Evolutionary conservation across 2,329 filamentous ascomycete species (phyloP).

Genomic region (Colletotrichum sp.): DNA sequence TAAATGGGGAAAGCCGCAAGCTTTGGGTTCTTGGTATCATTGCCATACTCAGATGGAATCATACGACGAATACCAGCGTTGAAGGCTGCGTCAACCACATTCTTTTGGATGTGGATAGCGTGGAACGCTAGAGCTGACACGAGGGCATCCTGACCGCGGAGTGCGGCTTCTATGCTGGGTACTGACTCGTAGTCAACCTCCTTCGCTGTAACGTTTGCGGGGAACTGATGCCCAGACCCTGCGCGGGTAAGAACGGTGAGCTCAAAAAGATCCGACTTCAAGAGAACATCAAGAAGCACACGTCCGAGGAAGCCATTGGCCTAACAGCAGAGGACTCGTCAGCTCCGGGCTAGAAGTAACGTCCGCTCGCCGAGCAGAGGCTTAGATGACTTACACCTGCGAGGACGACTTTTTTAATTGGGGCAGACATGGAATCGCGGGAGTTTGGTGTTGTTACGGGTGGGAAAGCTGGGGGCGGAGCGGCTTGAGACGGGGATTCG

Average conservation of each 20-base stretch:
- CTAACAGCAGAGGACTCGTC: conserved; percentile 21
- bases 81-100: conserved; percentile 56
- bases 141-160: conserved; percentile 62
- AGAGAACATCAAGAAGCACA: conserved; percentile 32
- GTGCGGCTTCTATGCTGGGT: conserved; percentile 51
- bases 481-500: not conserved
- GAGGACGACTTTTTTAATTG: not conserved
- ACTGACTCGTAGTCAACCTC: conserved; percentile 41
- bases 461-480: not conserved
- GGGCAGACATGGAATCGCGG: not conserved
- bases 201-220: conserved; percentile 31
- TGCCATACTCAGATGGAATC: conserved; percentile 55
- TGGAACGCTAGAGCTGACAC: conserved; percentile 48
- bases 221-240: conserved; percentile 44
- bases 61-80: conserved; percentile 59
- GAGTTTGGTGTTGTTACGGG: not conserved
- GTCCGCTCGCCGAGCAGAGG: not conserved
- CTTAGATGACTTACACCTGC: not conserved
- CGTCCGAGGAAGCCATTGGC: conserved; percentile 36
- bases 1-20: conserved; percentile 24
- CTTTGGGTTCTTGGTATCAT: conserved; percentile 29
- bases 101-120: conserved; percentile 46
- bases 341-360: not conserved
- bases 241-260: conserved; percentile 39
- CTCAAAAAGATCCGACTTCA: conserved; percentile 36